Evolutionary conservation across 164 flowering plant genomes (phyloP), one percentile per base, ranked within the genome.

Genomic region (Brasenia schreberi): DNA sequence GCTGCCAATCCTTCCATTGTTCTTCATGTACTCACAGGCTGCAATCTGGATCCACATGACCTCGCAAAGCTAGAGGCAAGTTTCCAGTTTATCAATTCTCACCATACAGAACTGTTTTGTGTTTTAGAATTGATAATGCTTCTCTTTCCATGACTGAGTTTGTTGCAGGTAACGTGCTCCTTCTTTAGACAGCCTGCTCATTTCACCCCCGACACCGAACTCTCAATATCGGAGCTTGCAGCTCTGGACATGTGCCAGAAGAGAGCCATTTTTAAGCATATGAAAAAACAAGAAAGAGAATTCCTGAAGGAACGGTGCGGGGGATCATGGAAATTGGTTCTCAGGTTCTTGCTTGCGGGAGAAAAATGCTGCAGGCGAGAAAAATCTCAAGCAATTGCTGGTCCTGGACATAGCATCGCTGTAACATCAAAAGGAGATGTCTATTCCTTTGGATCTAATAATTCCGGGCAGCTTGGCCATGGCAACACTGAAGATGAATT

Each of bases 1-100:
- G 87, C 96, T 64, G 91, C 92, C 12, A 95, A 73, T 52, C 99
- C 99, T 42, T 92, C 92, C 58, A 87, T 90, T 76, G 90, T 95
- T 23, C 99, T 95, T 64, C 94, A 95, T 84, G 92, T 95, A 63
- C 96, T 95, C 19, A 86, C 97, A 0, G 84, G 82, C 16, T 87
- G 94, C 76, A 81, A 84, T 73, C 71, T 95, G 75, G 97, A 92
- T 67, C 89, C 97, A 7, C 88, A 87, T 66, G 96, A 90, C 70
- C 97, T 95, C 64, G 97, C 99, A 43, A 92, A 77, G 44, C 85
- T 95, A 43, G 99, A 95, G 99, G 99, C 94, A 84, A 85, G 96
- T 78, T 17, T 19, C 59, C 63, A 61, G 33, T 18, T 61, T n/a
- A 7, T 61, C 63, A 14, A 61, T 61, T 61, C 63, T 10, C 7